Evolutionary conservation across 2,329 filamentous ascomycete genomes (phyloP).

Genomic region (Penicillium corylophilum): DNA sequence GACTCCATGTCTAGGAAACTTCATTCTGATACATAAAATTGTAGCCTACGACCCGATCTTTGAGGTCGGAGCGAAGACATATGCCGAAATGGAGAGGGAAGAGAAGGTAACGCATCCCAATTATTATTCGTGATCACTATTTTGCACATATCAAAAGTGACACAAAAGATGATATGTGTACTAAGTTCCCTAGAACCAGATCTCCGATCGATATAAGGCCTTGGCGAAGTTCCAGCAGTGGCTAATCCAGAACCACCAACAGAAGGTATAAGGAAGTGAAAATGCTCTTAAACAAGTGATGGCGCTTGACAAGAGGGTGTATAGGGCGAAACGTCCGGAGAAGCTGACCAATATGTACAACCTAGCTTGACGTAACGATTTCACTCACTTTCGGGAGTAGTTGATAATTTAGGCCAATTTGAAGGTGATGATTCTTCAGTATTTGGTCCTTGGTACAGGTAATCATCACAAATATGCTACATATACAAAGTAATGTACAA

Average conservation of each 20-base stretch:
- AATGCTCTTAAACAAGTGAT: no score
- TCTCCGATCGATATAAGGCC: constrained; percentile 89
- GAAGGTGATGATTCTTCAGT: no score
- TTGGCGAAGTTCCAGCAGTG: constrained; percentile 81
- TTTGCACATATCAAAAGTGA: no score
- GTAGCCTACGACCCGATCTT: constrained; percentile 95
- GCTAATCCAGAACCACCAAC: constrained; percentile 55
- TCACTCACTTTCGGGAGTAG: no score
- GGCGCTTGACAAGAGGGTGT: no score
- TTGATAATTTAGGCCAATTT: no score
- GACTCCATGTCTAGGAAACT: neutral
- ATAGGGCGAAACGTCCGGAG: no score
- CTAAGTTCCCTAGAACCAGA: constrained; percentile 62
- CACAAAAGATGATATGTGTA: neutral
- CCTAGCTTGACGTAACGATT: no score
- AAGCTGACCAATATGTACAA: no score
- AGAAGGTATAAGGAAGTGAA: neutral
- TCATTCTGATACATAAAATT: neutral
- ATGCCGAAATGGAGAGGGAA: constrained; percentile 91
- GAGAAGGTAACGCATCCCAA: constrained; percentile 66
- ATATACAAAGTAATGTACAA: no score
- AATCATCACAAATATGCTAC: no score
- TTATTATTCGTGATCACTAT: neutral
- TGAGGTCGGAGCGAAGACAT: constrained; percentile 87
- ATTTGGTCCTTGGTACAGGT: no score